These are phyloP conservation scores for Stevia rebaudiana DNA, from an alignment of 140 eudicot species.

Conservation along the genomic window DNA sequence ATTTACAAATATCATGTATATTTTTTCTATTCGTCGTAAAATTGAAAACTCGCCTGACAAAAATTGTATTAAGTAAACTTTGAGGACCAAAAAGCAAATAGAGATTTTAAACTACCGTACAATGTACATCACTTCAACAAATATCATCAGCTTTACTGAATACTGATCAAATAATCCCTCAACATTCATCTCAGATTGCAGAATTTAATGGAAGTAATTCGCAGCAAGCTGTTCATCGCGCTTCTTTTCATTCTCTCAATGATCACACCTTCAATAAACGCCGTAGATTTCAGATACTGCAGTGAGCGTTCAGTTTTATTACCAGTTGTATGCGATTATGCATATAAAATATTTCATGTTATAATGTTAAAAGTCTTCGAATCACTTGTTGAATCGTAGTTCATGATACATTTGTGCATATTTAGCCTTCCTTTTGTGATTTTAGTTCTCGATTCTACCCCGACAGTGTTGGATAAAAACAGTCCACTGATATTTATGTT, in stretches of 20 bases:
- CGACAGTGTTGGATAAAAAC: neutral
- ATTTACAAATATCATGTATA: too few species aligned
- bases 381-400: neutral
- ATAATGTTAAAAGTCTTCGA: neutral
- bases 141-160: neutral
- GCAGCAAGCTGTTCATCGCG: slow-evolving; percentile 8
- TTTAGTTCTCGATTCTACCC: neutral
- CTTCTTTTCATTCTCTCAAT: slow-evolving; percentile 9
- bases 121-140: neutral
- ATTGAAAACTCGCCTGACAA: too few species aligned
- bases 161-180: slow-evolving; percentile 1
- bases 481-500: neutral
- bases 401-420: neutral
- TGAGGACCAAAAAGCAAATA: slow-evolving; percentile 10
- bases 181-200: slow-evolving; percentile 11
- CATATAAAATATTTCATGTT: neutral
- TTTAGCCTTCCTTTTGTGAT: neutral
- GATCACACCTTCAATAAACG: slow-evolving; percentile 20
- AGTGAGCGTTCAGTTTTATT: slow-evolving; percentile 16
- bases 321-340: neutral
- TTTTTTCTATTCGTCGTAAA: too few species aligned
- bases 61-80: neutral
- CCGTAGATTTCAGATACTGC: slow-evolving; percentile 34
- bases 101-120: neutral
- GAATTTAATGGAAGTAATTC: slow-evolving; percentile 26